These are phyloP conservation scores for Huntiella abstrusa DNA, from an alignment of 2,329 filamentous ascomycete genomes.

Conservation along the genomic window DNA sequence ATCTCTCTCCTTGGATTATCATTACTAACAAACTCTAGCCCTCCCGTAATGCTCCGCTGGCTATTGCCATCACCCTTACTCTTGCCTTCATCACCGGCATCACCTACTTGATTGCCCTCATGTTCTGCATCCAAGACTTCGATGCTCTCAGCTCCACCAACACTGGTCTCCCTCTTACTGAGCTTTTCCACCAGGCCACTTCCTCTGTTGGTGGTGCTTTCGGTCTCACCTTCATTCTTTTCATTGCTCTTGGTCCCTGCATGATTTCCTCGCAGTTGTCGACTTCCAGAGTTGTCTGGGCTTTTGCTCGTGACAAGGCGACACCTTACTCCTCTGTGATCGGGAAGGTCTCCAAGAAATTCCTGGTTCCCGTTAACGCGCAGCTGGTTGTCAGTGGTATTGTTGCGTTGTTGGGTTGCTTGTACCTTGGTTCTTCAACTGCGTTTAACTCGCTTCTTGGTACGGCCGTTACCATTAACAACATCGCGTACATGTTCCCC, in stretches of 20 bases:
- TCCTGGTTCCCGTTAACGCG: slow-evolving; percentile 22
- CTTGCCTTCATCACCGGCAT: slow-evolving; percentile 32
- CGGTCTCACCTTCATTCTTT: slow-evolving; percentile 23
- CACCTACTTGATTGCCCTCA: slow-evolving; percentile 30
- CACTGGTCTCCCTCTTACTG: slow-evolving; percentile 25
- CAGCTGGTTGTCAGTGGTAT: slow-evolving; percentile 19
- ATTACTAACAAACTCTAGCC: slow-evolving; percentile 13
- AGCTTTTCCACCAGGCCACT: slow-evolving; percentile 26
- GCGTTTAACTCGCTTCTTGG: slow-evolving; percentile 26
- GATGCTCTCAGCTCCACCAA: slow-evolving; percentile 22
- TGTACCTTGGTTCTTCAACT: slow-evolving; percentile 25
- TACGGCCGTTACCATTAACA: slow-evolving; percentile 24
- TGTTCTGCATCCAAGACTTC: slow-evolving; percentile 32
- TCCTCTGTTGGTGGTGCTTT: slow-evolving; percentile 23
- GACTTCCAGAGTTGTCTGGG: slow-evolving; percentile 21
- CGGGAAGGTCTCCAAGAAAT: slow-evolving; percentile 19
- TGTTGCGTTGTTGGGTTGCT: slow-evolving; percentile 21
- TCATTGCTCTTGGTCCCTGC: slow-evolving; percentile 25
- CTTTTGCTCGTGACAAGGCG: slow-evolving; percentile 26
- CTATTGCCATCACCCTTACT: slow-evolving; percentile 24
- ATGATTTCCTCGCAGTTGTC: slow-evolving; percentile 20
- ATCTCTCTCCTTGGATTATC: neutral
- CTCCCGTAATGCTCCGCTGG: slow-evolving; percentile 21
- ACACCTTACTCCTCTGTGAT: slow-evolving; percentile 22
- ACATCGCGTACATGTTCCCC: slow-evolving; percentile 26